Evolutionary conservation across 257 asterid species (phyloP).

Genomic region (Solanum peruvianum): DNA sequence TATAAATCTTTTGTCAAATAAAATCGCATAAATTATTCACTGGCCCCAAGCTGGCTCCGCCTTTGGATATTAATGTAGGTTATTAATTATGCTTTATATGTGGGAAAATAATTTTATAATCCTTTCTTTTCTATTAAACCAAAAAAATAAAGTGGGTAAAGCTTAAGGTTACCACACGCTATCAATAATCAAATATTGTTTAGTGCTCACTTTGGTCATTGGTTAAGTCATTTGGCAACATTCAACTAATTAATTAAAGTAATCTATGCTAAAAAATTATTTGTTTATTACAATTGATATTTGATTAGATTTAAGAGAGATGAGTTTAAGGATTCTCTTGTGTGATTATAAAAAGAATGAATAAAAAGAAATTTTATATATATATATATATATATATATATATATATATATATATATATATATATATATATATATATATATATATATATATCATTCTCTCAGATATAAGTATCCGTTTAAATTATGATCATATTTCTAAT

Average conservation of each 20-base stretch:
- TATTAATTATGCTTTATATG: no score
- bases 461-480: no score
- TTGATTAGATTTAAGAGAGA: neutral
- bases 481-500: no score
- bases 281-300: neutral
- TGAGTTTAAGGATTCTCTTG: neutral
- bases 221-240: neutral
- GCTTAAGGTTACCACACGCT: neutral
- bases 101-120: neutral
- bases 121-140: neutral
- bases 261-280: neutral
- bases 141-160: neutral
- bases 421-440: no score
- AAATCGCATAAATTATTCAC: no score
- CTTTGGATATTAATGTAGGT: no score
- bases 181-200: neutral
- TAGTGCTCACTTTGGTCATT: neutral
- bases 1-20: no score
- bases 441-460: no score
- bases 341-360: neutral
- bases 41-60: no score
- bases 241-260: neutral
- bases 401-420: no score
- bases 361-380: neutral
- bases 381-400: no score